phyloP scores from a whole-genome alignment of 192 early-diverging fungal genomes.

The Coemansia sp. region DNA sequence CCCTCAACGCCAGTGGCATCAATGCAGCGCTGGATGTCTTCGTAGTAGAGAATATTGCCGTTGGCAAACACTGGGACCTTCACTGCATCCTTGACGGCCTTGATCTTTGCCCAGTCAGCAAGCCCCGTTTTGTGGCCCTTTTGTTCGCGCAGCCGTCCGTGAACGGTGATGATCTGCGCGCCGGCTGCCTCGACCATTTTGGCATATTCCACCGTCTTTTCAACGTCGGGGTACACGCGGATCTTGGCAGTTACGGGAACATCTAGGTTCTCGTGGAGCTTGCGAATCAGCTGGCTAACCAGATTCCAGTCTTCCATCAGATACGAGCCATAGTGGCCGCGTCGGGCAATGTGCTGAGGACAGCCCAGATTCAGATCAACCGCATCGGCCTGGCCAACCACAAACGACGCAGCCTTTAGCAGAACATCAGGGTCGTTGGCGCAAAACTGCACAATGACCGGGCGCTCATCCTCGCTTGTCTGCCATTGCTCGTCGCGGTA shows the following conservation, averaged over 20 bases:
- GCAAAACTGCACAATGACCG: slow-evolving; percentile 93
- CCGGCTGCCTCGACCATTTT: slow-evolving; percentile 95
- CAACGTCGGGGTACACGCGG: slow-evolving; percentile 81
- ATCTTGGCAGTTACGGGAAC: slow-evolving; percentile 98
- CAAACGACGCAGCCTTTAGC: slow-evolving; percentile 75
- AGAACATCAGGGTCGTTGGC: slow-evolving; percentile 89
- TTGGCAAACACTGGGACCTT: slow-evolving; percentile 94
- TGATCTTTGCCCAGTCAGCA: slow-evolving; percentile 95
- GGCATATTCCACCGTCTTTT: slow-evolving; percentile 89
- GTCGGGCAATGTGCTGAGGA: slow-evolving; percentile 89
- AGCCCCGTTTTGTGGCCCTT: slow-evolving; percentile 96
- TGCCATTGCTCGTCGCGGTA: slow-evolving; percentile 77
- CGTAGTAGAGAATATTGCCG: slow-evolving; percentile 93
- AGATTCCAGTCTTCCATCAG: slow-evolving; percentile 93
- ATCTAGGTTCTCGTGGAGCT: slow-evolving; percentile 72
- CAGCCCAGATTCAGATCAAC: slow-evolving; percentile 97
- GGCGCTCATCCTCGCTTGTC: slow-evolving; percentile 66
- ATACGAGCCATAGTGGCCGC: slow-evolving; percentile 91
- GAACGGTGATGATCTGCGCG: slow-evolving; percentile 88
- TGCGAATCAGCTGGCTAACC: slow-evolving; percentile 59
- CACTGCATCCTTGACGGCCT: slow-evolving; percentile 75
- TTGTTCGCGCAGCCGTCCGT: slow-evolving; percentile 93
- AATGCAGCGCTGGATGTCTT: slow-evolving; percentile 83
- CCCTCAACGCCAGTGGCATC: slow-evolving; percentile 85
- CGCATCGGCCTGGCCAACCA: slow-evolving; percentile 83